Evolutionary conservation across 257 asterid species (phyloP).

Genomic region (Solanum sitiens): DNA sequence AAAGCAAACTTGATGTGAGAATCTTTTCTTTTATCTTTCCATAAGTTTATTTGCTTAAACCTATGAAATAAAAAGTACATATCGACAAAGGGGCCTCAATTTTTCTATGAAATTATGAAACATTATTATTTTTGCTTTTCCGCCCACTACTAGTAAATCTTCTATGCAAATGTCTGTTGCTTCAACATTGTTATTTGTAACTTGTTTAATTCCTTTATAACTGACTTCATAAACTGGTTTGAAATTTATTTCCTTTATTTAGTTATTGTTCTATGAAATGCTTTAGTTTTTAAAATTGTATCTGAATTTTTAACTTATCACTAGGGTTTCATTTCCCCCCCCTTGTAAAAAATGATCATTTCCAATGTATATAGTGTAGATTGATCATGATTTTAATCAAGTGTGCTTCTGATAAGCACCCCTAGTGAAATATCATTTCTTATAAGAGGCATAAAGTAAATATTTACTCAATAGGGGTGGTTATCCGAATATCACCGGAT

Average conservation of each 20-base stretch:
- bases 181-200: neutral
- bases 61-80: neutral
- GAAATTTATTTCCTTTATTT: neutral
- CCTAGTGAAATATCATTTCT: neutral
- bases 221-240: neutral
- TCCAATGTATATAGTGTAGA: neutral
- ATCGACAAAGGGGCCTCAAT: neutral
- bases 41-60: neutral
- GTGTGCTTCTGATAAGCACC: neutral
- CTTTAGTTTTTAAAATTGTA: neutral
- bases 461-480: neutral
- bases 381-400: neutral
- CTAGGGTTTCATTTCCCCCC: neutral
- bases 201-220: neutral
- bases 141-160: neutral
- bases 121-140: neutral
- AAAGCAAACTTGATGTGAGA: neutral
- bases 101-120: neutral
- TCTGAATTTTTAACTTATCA: neutral
- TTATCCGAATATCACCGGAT: neutral
- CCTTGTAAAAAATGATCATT: neutral
- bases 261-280: neutral
- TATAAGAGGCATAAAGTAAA: no score
- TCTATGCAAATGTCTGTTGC: neutral
- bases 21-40: neutral